Evolutionary conservation across 208 protist species (phyloP).

Genomic region (Acanthamoeba healyi): DNA sequence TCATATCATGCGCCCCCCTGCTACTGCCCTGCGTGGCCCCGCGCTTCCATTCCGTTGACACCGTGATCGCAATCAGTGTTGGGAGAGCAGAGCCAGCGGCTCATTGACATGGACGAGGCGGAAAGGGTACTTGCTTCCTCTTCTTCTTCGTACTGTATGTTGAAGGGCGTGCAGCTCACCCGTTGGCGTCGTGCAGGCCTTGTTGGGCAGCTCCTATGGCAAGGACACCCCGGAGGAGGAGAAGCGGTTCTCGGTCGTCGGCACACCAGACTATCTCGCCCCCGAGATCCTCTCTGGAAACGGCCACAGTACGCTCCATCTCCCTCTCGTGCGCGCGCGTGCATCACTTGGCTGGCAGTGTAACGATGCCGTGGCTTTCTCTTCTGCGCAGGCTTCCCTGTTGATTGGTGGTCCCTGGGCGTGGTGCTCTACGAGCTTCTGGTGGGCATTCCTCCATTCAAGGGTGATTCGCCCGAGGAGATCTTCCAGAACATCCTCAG

Average conservation of each 20-base stretch:
- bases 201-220: slow-evolving; percentile 18
- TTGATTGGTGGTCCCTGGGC: slow-evolving; percentile 91
- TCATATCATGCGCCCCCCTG: no score
- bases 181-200: background rate
- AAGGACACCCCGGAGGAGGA: slow-evolving; percentile 10
- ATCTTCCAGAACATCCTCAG: slow-evolving; percentile 90
- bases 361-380: no score
- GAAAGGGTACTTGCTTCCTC: background rate
- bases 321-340: background rate
- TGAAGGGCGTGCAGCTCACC: no score
- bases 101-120: slow-evolving; percentile 30
- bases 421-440: slow-evolving; percentile 91
- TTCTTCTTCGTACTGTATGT: background rate
- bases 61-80: no score
- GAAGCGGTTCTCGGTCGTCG: slow-evolving; percentile 74
- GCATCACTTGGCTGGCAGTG: no score
- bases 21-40: no score
- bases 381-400: slow-evolving; percentile 57
- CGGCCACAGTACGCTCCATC: slow-evolving; percentile 76
- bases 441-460: slow-evolving; percentile 89
- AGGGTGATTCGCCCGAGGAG: slow-evolving; percentile 89
- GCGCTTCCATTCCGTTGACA: no score
- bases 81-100: slow-evolving; percentile 4
- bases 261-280: slow-evolving; percentile 86
- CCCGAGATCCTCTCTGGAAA: slow-evolving; percentile 86